Percentiles rank a stretch among this genome's conserved stretches.
phyloP scores from a whole-genome alignment of 805 yeast species.

The Saitoella complicata region DNA sequence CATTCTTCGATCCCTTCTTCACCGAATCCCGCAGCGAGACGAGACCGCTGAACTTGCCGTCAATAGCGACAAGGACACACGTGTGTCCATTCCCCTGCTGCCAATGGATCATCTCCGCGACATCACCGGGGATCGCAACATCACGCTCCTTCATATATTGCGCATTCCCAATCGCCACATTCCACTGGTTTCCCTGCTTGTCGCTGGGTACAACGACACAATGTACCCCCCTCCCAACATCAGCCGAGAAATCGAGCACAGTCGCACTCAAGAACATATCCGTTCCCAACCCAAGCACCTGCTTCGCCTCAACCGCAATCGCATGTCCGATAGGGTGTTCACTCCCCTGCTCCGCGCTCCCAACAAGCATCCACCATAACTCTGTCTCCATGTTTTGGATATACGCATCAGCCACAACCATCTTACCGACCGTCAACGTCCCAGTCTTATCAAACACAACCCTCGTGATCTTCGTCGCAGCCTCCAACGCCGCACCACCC shows the following conservation, averaged over 20 bases:
- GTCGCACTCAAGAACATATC: constrained; percentile 3
- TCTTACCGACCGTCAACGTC: constrained; percentile 73
- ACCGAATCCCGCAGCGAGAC: constrained; percentile 52
- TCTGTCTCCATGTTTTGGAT: constrained; percentile 6
- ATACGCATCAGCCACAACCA: constrained; percentile 29
- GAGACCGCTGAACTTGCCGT: constrained; percentile 44
- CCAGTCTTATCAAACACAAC: constrained; percentile 92
- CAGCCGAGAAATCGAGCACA: constrained; percentile 15
- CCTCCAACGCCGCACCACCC: constrained; percentile 81
- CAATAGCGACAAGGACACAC: constrained; percentile 39
- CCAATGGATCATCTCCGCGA: constrained; percentile 11
- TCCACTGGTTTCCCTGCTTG: constrained; percentile 9
- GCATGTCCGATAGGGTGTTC: constrained; percentile 86
- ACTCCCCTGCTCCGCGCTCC: constrained; percentile 47
- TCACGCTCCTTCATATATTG: constrained; percentile 23
- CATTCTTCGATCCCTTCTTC: constrained; percentile 46
- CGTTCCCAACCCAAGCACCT: not conserved
- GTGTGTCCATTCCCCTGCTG: constrained; percentile 26
- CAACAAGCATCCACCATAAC: constrained; percentile 38
- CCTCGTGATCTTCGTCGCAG: constrained; percentile 43
- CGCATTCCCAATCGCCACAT: constrained; percentile 39
- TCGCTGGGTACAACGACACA: constrained; percentile 13
- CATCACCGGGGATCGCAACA: constrained; percentile 8
- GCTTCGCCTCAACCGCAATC: constrained; percentile 29
- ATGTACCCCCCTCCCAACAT: constrained; percentile 21